phyloP scores from a whole-genome alignment of 202 grass and related monocot genomes.

The Zizania palustris region DNA sequence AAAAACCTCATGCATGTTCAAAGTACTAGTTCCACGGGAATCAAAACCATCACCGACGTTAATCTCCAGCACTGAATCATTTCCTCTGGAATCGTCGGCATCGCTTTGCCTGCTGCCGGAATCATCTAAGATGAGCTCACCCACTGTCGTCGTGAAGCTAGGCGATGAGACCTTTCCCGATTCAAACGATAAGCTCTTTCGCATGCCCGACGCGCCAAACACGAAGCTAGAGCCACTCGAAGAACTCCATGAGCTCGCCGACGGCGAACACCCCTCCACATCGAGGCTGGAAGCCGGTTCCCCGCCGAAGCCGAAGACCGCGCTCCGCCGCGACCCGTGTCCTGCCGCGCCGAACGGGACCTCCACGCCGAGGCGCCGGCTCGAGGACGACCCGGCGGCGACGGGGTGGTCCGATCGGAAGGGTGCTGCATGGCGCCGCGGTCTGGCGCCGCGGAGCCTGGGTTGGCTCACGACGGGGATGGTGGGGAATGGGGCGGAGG shows the following conservation, averaged over 20 bases:
- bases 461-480: slow-evolving; percentile 31
- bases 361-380: slow-evolving; percentile 25
- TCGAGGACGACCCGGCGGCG: slow-evolving; percentile 17
- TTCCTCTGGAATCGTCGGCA: slow-evolving; percentile 16
- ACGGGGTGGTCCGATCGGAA: slow-evolving; percentile 45
- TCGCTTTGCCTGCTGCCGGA: slow-evolving; percentile 23
- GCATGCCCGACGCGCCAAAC: slow-evolving; percentile 44
- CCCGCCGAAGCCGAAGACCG: slow-evolving; percentile 1
- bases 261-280: slow-evolving; percentile 21
- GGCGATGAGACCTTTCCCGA: slow-evolving; percentile 27
- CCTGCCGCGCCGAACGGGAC: not conserved
- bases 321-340: not conserved
- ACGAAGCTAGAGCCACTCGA: slow-evolving; percentile 35
- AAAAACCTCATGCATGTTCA: slow-evolving; percentile 1
- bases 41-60: slow-evolving; percentile 21
- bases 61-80: slow-evolving; percentile 5
- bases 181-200: slow-evolving; percentile 39
- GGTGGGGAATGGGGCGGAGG: slow-evolving; percentile 45
- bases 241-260: slow-evolving; percentile 34
- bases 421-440: slow-evolving; percentile 41
- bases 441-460: slow-evolving; percentile 31
- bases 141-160: slow-evolving; percentile 13
- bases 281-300: not conserved
- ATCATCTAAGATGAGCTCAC: slow-evolving; percentile 38
- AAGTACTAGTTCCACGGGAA: not conserved